Evolutionary conservation across 257 asterid genomes (phyloP), one percentile per base, ranked within the genome.

Genomic region (Solanum sitiens): DNA sequence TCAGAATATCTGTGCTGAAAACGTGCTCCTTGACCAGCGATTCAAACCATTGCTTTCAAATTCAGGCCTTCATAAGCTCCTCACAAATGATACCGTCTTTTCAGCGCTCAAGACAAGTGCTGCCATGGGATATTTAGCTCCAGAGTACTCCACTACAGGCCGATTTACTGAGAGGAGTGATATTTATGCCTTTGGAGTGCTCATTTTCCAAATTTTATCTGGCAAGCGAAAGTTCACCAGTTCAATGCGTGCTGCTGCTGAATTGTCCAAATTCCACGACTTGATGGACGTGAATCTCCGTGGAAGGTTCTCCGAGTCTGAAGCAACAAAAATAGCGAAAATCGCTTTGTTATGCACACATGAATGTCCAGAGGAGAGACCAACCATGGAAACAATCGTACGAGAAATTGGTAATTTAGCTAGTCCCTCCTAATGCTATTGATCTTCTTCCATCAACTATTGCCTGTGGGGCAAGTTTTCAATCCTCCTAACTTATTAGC

Each of bases 121-220:
- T 9, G 98, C 98, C 39, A 94, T 95, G 98, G 99, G 99, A 50
- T 97, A 97, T 73, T 92, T 97, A 20, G 98, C 99, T n/a, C 98
- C 98, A 0, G 98, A 95, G 59, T 97, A 95, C 92, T 91, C 94
- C 0, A 95, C 89, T 75, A 97, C 98, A 0, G 99, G 98, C 23
- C 94, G 98, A 47, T 97, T 97, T 91, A 97, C 99, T 2, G 94
- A 97, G 91, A 95, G 94, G 86, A 97, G 98, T 67, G 99, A 95
- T 32, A 88, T 95, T 20, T 97, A 93, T 76, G 99, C 99, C 6
- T 95, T 95, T 72, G 98, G 98, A 82, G 95, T 95, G 75, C 98
- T 97, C 4, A 86, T 95, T 82, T 93, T 95, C 89, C 99, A 97
- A 92, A 93, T 97, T 87, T 90, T 97, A 50, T 95, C 98, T 0